phyloP scores from a whole-genome alignment of 139 green algal genomes.

The Asterochloris sp. region DNA sequence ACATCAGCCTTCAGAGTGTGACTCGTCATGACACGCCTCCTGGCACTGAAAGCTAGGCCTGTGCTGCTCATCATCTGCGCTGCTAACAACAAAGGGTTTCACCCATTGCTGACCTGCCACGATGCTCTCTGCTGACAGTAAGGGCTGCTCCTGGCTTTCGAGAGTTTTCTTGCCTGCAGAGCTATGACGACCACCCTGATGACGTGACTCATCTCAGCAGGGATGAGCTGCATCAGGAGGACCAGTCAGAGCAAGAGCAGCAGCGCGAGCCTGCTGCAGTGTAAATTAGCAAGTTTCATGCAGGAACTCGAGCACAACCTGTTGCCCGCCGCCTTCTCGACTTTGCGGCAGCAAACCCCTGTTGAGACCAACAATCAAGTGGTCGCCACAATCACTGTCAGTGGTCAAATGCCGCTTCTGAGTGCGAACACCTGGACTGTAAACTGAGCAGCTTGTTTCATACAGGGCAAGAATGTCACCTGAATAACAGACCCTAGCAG shows the following conservation, averaged over 20 bases:
- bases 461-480: too few relatives aligned
- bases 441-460: too few relatives aligned
- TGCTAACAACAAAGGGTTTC: background rate
- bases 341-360: too few relatives aligned
- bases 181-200: constrained; percentile 1
- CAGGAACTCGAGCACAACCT: too few relatives aligned
- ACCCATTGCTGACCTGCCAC: background rate
- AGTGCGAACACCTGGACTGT: too few relatives aligned
- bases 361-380: too few relatives aligned
- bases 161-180: background rate
- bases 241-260: background rate
- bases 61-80: background rate
- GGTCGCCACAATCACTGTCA: too few relatives aligned
- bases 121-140: background rate
- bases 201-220: constrained; percentile 5
- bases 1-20: background rate
- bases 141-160: background rate
- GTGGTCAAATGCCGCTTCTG: too few relatives aligned
- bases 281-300: background rate
- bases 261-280: constrained; percentile 9
- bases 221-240: background rate
- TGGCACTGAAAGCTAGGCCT: background rate
- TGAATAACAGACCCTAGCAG: too few relatives aligned
- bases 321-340: too few relatives aligned
- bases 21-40: background rate